Percentiles rank a stretch among this genome's conserved stretches.
Conservation (phyloP, 2,329 filamentous ascomycete genomes). For the Ceratocystiopsis sp. region DNA sequence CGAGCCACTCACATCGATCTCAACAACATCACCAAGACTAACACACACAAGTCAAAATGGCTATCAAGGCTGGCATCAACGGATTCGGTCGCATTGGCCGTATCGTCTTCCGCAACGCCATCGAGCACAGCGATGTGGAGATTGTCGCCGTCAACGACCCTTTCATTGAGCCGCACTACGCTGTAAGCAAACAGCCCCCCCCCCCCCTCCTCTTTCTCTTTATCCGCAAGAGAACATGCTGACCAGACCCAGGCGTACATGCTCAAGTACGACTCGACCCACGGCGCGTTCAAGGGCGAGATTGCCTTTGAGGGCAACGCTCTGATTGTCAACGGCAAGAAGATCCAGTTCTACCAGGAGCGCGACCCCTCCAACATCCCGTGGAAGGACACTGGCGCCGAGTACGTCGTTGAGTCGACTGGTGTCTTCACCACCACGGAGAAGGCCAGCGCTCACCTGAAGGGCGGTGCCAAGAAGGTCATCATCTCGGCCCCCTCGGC, state of each 20-base stretch:
- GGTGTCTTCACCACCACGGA: constrained; percentile 98
- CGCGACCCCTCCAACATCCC: constrained; percentile 78
- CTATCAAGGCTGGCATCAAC: constrained; percentile 87
- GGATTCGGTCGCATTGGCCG: constrained; percentile 99
- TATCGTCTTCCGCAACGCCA: constrained; percentile 96
- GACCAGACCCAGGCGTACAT: constrained; percentile 62
- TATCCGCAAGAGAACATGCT: too few relatives aligned
- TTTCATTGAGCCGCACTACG: constrained; percentile 96
- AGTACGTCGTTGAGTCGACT: constrained; percentile 94
- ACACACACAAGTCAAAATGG: constrained; percentile 25
- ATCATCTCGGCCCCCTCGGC: constrained; percentile 82
- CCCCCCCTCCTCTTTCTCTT: neutral
- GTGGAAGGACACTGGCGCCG: constrained; percentile 72
- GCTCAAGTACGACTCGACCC: constrained; percentile 98
- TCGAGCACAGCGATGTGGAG: constrained; percentile 78
- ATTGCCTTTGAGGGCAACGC: constrained; percentile 54
- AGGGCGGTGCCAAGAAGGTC: constrained; percentile 96
- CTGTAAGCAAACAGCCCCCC: constrained; percentile 42
- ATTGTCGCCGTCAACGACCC: constrained; percentile 97
- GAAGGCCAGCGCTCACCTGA: constrained; percentile 86
- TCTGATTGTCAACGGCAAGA: constrained; percentile 87
- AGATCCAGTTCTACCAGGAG: constrained; percentile 87
- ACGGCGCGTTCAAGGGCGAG: constrained; percentile 91
- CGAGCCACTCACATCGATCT: neutral
- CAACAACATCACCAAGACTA: neutral